Conservation (phyloP, 768 basidiomycete species). For the Termitomyces sp. region DNA sequence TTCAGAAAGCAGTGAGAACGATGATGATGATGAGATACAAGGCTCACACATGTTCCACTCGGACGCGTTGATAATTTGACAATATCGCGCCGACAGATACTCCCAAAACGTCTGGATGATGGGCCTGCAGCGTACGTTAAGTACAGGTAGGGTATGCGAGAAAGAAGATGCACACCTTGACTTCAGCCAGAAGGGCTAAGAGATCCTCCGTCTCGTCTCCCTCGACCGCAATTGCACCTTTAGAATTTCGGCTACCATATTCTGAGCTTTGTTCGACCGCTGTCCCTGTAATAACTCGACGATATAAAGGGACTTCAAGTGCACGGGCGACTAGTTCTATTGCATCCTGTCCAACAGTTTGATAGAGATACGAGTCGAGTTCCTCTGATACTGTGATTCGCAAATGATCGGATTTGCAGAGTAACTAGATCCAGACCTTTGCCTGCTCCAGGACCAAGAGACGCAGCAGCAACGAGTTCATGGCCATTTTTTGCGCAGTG, state of each 20-base stretch:
- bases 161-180: slow-evolving; percentile 53
- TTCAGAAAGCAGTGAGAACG: not conserved
- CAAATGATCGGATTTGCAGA: slow-evolving; percentile 15
- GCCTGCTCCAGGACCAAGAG: slow-evolving; percentile 76
- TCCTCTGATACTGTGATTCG: slow-evolving; percentile 62
- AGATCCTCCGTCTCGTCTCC: slow-evolving; percentile 99
- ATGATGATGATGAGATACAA: not conserved
- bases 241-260: slow-evolving; percentile 69
- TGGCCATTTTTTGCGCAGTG: slow-evolving; percentile 88
- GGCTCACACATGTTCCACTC: slow-evolving; percentile 94
- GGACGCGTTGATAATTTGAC: slow-evolving; percentile 93
- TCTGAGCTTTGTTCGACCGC: slow-evolving; percentile 80
- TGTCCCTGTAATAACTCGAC: slow-evolving; percentile 72
- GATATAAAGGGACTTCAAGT: slow-evolving; percentile 81
- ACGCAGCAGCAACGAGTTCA: slow-evolving; percentile 81
- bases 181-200: slow-evolving; percentile 58
- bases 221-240: slow-evolving; percentile 37
- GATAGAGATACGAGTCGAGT: slow-evolving; percentile 96
- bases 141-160: not conserved
- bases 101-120: slow-evolving; percentile 77
- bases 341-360: slow-evolving; percentile 97
- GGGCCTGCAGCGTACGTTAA: slow-evolving; percentile 34
- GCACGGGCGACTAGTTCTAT: slow-evolving; percentile 83
- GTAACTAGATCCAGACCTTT: slow-evolving; percentile 55
- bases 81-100: slow-evolving; percentile 96